phyloP scores from a whole-genome alignment of 2,329 filamentous ascomycete genomes.

The Talaromyces sp. region DNA sequence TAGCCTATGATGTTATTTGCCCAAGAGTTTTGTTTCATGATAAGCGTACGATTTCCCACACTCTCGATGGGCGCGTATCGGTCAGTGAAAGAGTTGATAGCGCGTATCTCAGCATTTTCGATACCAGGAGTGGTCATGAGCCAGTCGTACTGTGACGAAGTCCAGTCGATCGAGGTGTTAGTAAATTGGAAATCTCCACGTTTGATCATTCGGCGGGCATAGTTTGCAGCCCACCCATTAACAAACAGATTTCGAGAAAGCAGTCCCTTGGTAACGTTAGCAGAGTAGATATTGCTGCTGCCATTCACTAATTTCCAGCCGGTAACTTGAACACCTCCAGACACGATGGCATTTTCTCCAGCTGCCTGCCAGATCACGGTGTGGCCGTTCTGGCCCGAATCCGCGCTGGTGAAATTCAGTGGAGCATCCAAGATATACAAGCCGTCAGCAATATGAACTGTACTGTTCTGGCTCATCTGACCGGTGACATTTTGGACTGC shows the following conservation, averaged over 20 bases:
- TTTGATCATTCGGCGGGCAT: not conserved
- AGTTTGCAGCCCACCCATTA: slow-evolving; percentile 2
- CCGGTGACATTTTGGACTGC: not conserved
- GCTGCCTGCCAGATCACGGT: slow-evolving; percentile 1
- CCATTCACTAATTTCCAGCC: not conserved
- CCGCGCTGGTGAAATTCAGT: not conserved
- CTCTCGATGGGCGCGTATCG: not conserved
- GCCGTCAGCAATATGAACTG: not conserved
- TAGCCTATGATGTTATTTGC: slow-evolving; percentile 1
- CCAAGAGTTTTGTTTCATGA: slow-evolving; percentile 3
- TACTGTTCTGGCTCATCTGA: not conserved
- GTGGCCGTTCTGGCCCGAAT: not conserved
- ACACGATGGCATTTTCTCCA: not conserved
- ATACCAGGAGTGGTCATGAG: not conserved
- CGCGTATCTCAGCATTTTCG: not conserved
- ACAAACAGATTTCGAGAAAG: slow-evolving; percentile 3
- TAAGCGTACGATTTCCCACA: not conserved
- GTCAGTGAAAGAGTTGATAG: not conserved
- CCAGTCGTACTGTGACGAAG: not conserved
- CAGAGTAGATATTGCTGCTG: not conserved
- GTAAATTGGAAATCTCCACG: not conserved
- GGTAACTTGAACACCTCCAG: not conserved
- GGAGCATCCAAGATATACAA: not conserved
- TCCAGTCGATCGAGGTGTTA: not conserved
- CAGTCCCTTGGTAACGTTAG: not conserved